Evolutionary conservation across 2,329 filamentous ascomycete species (phyloP).

Genomic region (Dryadomyces quercus-mongolicae): DNA sequence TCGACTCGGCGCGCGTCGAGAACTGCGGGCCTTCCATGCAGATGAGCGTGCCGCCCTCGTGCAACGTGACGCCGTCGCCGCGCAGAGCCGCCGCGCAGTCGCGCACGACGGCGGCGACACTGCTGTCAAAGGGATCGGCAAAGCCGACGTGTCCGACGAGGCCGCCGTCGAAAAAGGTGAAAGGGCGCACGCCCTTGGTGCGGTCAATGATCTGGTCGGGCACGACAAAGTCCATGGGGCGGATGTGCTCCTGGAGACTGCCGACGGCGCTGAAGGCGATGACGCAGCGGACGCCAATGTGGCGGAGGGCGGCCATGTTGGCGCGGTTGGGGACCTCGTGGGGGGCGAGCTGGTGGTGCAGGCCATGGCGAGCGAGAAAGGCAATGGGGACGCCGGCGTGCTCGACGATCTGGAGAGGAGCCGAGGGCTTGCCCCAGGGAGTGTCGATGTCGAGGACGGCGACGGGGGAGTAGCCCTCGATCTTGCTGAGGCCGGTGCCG

Average conservation of each 20-base stretch:
- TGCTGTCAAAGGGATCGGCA: slow-evolving; percentile 83
- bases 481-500: slow-evolving; percentile 80
- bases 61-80: slow-evolving; percentile 74
- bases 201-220: slow-evolving; percentile 96
- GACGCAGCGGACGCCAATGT: slow-evolving; percentile 77
- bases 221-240: slow-evolving; percentile 91
- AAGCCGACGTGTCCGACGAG: slow-evolving; percentile 92
- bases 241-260: slow-evolving; percentile 81
- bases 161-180: slow-evolving; percentile 90
- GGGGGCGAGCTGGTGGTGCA: slow-evolving; percentile 78
- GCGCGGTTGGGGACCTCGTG: slow-evolving; percentile 91
- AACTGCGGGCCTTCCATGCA: slow-evolving; percentile 99
- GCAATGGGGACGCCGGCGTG: slow-evolving; percentile 75
- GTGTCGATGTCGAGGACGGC: slow-evolving; percentile 66
- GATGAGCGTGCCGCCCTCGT: slow-evolving; percentile 73
- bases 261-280: slow-evolving; percentile 95
- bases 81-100: slow-evolving; percentile 63
- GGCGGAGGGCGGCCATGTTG: slow-evolving; percentile 95
- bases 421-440: slow-evolving; percentile 74
- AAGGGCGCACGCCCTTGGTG: slow-evolving; percentile 87
- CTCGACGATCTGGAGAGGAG: slow-evolving; percentile 74
- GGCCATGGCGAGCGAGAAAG: slow-evolving; percentile 86
- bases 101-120: slow-evolving; percentile 64
- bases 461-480: slow-evolving; percentile 77
- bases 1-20: slow-evolving; percentile 87